A percentile compares a stretch with the other conserved stretches of the same genome.
Evolutionary conservation across 371 early-diverging fungal species (phyloP).

Genomic region (Phascolomyces articulosus): DNA sequence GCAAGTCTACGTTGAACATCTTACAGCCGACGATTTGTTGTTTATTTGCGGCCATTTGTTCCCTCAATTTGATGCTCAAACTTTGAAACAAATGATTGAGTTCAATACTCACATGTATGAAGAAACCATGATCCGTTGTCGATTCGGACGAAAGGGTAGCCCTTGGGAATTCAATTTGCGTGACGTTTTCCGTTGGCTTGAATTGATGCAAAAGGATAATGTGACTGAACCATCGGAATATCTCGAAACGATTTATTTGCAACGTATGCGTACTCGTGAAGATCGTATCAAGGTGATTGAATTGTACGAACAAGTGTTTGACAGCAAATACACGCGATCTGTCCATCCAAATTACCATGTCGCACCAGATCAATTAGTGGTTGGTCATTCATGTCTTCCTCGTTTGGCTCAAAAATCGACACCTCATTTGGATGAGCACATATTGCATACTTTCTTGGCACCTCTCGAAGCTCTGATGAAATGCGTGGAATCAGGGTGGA

Average conservation of each 20-base stretch:
- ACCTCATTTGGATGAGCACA: slow-evolving; percentile 45
- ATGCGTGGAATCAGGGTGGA: slow-evolving; percentile 90
- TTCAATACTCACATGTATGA: slow-evolving; percentile 89
- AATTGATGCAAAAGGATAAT: slow-evolving; percentile 65
- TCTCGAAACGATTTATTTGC: slow-evolving; percentile 82
- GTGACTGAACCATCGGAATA: slow-evolving; percentile 69
- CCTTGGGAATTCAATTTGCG: slow-evolving; percentile 99
- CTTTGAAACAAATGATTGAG: slow-evolving; percentile 76
- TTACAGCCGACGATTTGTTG: slow-evolving; percentile 77
- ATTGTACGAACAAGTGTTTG: slow-evolving; percentile 72
- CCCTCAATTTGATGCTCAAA: slow-evolving; percentile 55
- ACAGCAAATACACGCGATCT: slow-evolving; percentile 41
- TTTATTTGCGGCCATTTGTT: slow-evolving; percentile 77
- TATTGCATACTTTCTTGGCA: slow-evolving; percentile 71
- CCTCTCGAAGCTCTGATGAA: slow-evolving; percentile 82
- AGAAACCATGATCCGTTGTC: slow-evolving; percentile 78
- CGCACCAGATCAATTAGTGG: slow-evolving; percentile 44
- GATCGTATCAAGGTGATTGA: slow-evolving; percentile 76
- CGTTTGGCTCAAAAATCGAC: slow-evolving; percentile 31
- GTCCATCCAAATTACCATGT: slow-evolving; percentile 46
- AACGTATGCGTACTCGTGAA: slow-evolving; percentile 84
- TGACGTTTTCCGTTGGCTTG: slow-evolving; percentile 95
- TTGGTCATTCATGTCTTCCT: slow-evolving; percentile 73
- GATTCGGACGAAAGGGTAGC: slow-evolving; percentile 85
- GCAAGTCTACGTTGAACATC: slow-evolving; percentile 89